A percentile compares a stretch with the other conserved stretches of the same genome.
Conservation (phyloP, 1,139 yeast species). For the Scheffersomyces lignicola region DNA sequence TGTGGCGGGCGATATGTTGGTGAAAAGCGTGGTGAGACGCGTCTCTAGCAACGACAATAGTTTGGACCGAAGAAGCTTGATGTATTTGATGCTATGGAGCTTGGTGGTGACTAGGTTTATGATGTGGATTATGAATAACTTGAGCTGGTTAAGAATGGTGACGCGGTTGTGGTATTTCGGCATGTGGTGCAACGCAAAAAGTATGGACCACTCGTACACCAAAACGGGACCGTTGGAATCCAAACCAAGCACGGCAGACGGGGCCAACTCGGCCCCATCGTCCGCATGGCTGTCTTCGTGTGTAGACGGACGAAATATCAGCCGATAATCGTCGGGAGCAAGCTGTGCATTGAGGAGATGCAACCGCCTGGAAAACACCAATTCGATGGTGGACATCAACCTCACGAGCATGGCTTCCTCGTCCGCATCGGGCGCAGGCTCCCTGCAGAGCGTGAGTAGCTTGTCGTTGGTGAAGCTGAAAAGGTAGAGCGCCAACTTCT, state of each 20-base stretch:
- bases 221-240: constrained; percentile 7
- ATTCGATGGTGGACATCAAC: constrained; percentile 12
- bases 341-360: constrained; percentile 15
- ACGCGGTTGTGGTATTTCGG: constrained; percentile 15
- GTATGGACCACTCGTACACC: constrained; percentile 35
- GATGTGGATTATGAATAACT: constrained; percentile 31
- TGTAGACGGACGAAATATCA: constrained; percentile 9
- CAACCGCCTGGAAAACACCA: constrained; percentile 13
- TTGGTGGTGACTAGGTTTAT: constrained; percentile 31
- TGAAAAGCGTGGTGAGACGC: constrained; percentile 13
- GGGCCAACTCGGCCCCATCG: neutral
- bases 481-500: constrained; percentile 34
- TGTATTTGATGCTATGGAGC: constrained; percentile 28
- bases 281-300: neutral
- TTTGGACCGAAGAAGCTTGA: constrained; percentile 16
- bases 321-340: constrained; percentile 11
- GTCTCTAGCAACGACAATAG: constrained; percentile 16
- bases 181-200: constrained; percentile 27
- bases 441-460: constrained; percentile 11
- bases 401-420: constrained; percentile 7
- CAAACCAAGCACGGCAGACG: too few relatives aligned
- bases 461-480: constrained; percentile 31
- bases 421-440: constrained; percentile 1
- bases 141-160: constrained; percentile 22
- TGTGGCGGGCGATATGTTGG: constrained; percentile 5